Evolutionary conservation across 2,329 filamentous ascomycete species (phyloP), one percentile per base, ranked within the genome.

Genomic region (Lasiodiplodia hormozganensis): DNA sequence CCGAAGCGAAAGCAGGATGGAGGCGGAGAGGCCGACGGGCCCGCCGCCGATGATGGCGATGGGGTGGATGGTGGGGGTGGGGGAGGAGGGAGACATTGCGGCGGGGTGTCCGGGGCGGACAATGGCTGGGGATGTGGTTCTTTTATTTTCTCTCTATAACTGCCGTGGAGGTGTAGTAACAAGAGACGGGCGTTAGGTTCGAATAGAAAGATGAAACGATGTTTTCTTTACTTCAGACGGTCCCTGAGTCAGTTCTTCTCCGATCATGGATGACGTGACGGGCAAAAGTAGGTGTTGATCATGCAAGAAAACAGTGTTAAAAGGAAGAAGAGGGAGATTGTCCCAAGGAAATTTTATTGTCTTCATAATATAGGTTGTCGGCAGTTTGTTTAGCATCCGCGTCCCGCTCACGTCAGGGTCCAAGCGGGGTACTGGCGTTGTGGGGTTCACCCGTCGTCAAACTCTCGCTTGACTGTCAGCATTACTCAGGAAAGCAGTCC

Each of bases 1-100:
- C 16, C 72, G 71, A 4, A 74, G 67, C 4, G 77, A 77, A 8
- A 80, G 73, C 0, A 78, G 67, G 54, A 79, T 75, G 1, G 77
- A 78, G 8, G 72, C 68, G 38, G 71, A 68, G 5, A 79, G 73
- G 2, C 77, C 78, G 2, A 76, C 71, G 2, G 53, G 65, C 8
- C 65, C 65, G 28, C 65, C 65, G 16, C 65, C 65, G 12, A 67
- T 69, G 28, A 79, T 74, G 40, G 73, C 73, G 60, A 80, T 71
- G 11, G 70, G 62, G 18, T 62, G 47, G 7, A 62, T 21, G 1
- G 8, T 31, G 31, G 31, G 31, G 31, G n/a, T n/a, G n/a, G 31
- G 31, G 10, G 28, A 21, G 36, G 51, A 31, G 5, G 62, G 51
- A 16, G 47, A 25, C 60, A 64, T 52, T 23, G 25, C 16, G 28